Base-by-base conservation (phyloP, 495 filamentous ascomycete species). In the Rhypophila decipiens region DNA sequence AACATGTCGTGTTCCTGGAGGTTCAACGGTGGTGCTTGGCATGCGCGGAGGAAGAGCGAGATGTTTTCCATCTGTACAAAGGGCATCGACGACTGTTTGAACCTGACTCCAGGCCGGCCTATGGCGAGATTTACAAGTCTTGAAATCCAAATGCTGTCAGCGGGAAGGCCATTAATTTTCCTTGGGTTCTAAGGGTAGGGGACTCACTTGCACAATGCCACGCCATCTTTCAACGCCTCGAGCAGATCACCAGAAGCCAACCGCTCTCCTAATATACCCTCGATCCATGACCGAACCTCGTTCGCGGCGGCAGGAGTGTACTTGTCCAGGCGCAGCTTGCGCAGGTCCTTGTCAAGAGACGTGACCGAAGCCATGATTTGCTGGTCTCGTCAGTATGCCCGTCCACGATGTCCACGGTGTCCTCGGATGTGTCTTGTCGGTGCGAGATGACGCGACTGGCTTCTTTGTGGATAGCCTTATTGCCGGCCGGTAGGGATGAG, bases 41-140 rank as follows among this genome's bases (percentile, higher is more conserved):
- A 89, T 41, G 89, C 87, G 55, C 80, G 82, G 39, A 99, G 82
- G 70, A 96, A 99, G 61, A 93, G 87, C 8, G 91, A 94, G 59
- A 99, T 96, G 57, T 99, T 97, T 63, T 99, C 93, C 93, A 96
- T 97, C 67, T 97, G 94, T 24, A 97, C 90, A 66, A 98, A 98
- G 2, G 93, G 93, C 90, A 96, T 97, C 21, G 81, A 59, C 0
- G 88, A 94, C 49, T 80, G 74, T 67, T 96, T 95, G 59, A 77
- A 72, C 61, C 77, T 82, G 64, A 95, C 80, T 34, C 86, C 86
- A 9, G 89, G 85, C 8, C 81, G 74, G 8, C 83, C 84, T 43
- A 90, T 71, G 39, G 79, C 87, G 44, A 90, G 75, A 58, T 96
- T 98, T 49, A 87, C 77, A 34, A 98, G 81, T 57, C 90, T 95